Base-by-base conservation (phyloP, 2,329 filamentous ascomycete genomes). In the Chaetomium globosum region DNA sequence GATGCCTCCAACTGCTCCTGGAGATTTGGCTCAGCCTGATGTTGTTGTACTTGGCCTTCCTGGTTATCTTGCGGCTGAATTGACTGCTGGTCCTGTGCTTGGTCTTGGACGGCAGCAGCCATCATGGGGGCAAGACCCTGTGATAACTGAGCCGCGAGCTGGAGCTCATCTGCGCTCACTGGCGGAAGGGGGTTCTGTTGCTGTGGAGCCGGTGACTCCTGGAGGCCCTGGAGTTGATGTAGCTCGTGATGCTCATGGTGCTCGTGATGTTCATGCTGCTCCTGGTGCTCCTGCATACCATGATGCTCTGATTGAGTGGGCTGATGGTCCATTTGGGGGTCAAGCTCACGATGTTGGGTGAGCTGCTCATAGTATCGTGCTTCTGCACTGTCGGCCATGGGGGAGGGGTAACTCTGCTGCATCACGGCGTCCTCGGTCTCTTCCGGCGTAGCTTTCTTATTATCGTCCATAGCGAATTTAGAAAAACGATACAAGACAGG, bases 71-170 rank as follows among this genome's bases (percentile, higher is more conserved):
- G 61, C 10, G 58, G 61, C 31, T 28, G 55, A 21, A 56, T 57
- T 3, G 31, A 33, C 21, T 63, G 65, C 56, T 64, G 54, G 16
- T 73, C 80, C 49, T 75, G 79, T 2, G 79, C 74, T 64, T 82
- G 68, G 12, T 60, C 65, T 49, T 69, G 67, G 7, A 67, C 63
- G 21, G 82, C 79, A 19, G 78, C 75, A n/a, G 80, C 76, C 73
- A 86, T 80, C 65, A 83, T 80, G 43, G 82, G 79, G 13, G 83
- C 81, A 19, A 87, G 76, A 52, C 80, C 83, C 66, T 85, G 82
- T 56, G 83, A 84, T 51, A 87, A 75, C 71, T 86, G 85, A 10
- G 85, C 84, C 16, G 84, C 84, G 48, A 87, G 77, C 73, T 85
- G 84, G 51, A 87, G 77, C 75, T 87, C 84, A 69, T 85, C 83